Evolutionary conservation across 2,329 filamentous ascomycete genomes (phyloP).

Genomic region (Mycosphaerella sp.): DNA sequence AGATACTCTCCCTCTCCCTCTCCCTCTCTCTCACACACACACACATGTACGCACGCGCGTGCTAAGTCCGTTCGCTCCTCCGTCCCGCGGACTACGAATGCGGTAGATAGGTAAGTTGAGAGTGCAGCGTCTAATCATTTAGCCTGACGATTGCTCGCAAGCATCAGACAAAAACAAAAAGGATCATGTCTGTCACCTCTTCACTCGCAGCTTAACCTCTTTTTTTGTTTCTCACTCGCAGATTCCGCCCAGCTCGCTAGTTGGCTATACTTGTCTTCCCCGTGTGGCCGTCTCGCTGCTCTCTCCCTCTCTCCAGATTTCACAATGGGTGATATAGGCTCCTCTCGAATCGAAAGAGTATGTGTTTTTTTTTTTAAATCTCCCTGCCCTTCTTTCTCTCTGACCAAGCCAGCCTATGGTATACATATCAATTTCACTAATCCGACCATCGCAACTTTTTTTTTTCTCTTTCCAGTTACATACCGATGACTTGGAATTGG

Average conservation of each 20-base stretch:
- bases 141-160: neutral
- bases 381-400: too few species aligned
- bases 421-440: neutral
- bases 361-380: neutral
- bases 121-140: neutral
- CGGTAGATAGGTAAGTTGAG: neutral
- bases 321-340: neutral
- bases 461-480: conserved; percentile 15
- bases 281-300: neutral
- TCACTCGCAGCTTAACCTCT: neutral
- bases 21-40: too few species aligned
- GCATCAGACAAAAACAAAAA: neutral
- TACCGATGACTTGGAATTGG: conserved; percentile 43
- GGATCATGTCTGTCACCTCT: neutral
- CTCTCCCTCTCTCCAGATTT: neutral
- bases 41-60: neutral
- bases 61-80: neutral
- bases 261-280: too few species aligned
- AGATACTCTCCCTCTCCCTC: too few species aligned
- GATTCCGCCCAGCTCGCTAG: too few species aligned
- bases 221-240: too few species aligned
- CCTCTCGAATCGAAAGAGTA: neutral
- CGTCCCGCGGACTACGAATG: neutral
- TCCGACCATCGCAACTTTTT: neutral
- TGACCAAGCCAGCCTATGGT: too few species aligned